Evolutionary conservation across 352 stramenopile species (phyloP).

Genomic region (Phytophthora macrochlamydospora): DNA sequence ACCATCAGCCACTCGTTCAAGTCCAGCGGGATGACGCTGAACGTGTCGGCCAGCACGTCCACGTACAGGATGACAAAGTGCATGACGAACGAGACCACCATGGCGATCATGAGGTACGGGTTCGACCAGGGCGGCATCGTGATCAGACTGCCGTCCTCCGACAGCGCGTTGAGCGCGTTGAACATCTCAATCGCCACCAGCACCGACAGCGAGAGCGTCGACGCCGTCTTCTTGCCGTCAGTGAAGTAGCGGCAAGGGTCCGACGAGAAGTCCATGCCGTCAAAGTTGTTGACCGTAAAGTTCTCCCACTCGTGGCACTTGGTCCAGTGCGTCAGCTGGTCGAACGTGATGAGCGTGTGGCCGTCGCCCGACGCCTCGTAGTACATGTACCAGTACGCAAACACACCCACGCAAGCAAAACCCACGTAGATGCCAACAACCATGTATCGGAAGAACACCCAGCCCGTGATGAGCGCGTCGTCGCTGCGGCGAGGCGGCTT

Average conservation of each 20-base stretch:
- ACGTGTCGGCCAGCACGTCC: conserved; percentile 92
- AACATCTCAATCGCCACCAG: conserved; percentile 97
- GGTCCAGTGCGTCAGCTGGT: conserved; percentile 91
- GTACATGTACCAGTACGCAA: conserved; percentile 95
- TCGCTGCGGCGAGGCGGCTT: conserved; percentile 94
- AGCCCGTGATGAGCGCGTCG: conserved; percentile 98
- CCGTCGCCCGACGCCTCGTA: conserved; percentile 90
- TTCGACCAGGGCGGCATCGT: conserved; percentile 95
- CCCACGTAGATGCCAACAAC: conserved; percentile 95
- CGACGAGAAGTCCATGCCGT: conserved; percentile 89
- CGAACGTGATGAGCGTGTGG: conserved; percentile 90
- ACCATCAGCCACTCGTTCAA: conserved; percentile 94
- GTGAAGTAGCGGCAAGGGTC: conserved; percentile 94
- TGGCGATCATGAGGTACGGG: conserved; percentile 93
- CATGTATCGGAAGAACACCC: conserved; percentile 98
- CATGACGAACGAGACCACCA: conserved; percentile 92
- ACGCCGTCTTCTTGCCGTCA: conserved; percentile 91
- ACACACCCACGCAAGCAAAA: conserved; percentile 91
- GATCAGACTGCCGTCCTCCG: conserved; percentile 91
- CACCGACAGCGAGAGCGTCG: conserved; percentile 93
- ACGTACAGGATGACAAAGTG: conserved; percentile 96
- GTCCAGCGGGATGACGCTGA: conserved; percentile 92
- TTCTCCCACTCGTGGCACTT: conserved; percentile 92
- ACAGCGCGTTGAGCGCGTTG: conserved; percentile 94
- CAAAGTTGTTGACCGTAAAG: conserved; percentile 93